Base-by-base conservation (phyloP, 2,329 filamentous ascomycete genomes). In the Exophiala aquamarina region DNA sequence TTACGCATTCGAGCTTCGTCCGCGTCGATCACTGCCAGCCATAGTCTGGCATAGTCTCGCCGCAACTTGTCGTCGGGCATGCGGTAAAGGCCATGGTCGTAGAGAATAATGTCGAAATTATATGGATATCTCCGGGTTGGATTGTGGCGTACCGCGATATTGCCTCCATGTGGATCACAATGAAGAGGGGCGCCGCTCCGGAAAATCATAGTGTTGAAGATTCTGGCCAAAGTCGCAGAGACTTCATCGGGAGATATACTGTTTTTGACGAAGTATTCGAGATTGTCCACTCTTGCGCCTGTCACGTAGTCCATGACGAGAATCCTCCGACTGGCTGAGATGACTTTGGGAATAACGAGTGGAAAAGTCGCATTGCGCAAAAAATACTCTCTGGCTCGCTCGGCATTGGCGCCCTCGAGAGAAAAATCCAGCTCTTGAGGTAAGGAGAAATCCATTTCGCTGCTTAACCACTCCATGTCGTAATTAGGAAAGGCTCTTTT, bases 151-250 rank as follows among this genome's bases (percentile, higher is more conserved):
- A 98, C 89, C 17, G 93, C 91, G 45, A 98, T 86, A 63, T 98
- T 98, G 36, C 93, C 93, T 38, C 91, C 93, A 63, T 98, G 93
- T 0, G 93, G 93, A 64, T 98, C 93, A 70, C 93, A 98, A 71
- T 98, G 93, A 31, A 98, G 73, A 0, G 93, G 90, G 0, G 92
- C 92, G 49, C 85, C 79, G 42, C 84, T 81, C 39, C 92, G 91
- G 58, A 98, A 98, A 58, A 98, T 96, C 93, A 98, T 98, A 66
- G 97, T 91, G 73, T 98, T 98, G 78, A 98, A 98, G 49, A 98
- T 89, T 49, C 85, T 83, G 0, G 93, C 86, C 3, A 98, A 75
- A 0, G 90, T 87, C 1, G 92, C 91, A 0, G 91, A 95, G 4
- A 98, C 93, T 68, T 97, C 92, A 63, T 97, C 93, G 15, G 93